Conservation (phyloP, 148 eudicot species). For the Tetragonia tetragonoides region DNA sequence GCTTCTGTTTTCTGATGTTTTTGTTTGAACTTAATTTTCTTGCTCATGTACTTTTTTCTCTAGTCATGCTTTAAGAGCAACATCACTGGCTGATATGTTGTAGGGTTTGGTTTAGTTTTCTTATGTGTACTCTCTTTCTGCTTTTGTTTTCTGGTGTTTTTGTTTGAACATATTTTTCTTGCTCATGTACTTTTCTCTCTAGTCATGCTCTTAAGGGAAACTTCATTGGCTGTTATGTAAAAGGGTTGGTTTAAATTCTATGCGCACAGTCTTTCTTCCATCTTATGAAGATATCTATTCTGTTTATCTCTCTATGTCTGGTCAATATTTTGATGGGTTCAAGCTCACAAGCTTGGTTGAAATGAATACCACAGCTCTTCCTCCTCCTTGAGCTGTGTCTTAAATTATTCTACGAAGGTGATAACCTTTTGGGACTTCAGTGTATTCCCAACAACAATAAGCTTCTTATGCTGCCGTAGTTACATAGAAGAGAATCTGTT, state of each 20-base stretch:
- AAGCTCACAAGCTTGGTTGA: neutral
- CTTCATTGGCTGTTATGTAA: too few species aligned
- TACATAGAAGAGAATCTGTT: neutral
- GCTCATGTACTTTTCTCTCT: neutral
- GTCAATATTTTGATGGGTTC: neutral
- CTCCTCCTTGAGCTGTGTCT: neutral
- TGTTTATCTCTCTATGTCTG: neutral
- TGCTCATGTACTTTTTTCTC: neutral
- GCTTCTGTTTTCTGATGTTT: too few species aligned
- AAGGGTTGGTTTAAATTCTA: too few species aligned
- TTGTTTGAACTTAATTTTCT: neutral
- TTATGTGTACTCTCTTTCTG: neutral
- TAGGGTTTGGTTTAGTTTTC: neutral
- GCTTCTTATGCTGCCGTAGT: neutral
- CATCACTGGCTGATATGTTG: too few species aligned
- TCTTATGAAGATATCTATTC: too few species aligned
- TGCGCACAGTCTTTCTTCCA: too few species aligned
- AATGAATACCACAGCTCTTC: neutral
- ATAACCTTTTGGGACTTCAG: neutral
- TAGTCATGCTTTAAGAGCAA: too few species aligned
- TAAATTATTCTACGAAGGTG: neutral
- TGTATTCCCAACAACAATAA: neutral
- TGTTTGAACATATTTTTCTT: neutral
- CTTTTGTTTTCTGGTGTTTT: too few species aligned
- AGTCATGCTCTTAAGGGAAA: too few species aligned